Conservation (phyloP, 306 rosid genomes). For the Glycine tomentella region DNA sequence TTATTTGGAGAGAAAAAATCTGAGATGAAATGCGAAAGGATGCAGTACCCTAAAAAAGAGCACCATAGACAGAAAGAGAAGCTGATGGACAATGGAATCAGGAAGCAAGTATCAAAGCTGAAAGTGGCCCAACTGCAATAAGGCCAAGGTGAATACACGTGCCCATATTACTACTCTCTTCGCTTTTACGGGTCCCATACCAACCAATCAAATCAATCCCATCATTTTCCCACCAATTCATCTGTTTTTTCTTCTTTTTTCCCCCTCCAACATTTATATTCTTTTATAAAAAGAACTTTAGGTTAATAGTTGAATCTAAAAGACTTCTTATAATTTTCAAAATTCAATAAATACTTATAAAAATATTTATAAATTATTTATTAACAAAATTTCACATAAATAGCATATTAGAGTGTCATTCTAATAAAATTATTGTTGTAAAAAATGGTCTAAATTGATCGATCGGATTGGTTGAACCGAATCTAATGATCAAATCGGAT, state of each 20-base stretch:
- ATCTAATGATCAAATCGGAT: too few relatives aligned
- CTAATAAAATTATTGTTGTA: too few relatives aligned
- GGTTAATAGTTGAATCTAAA: too few relatives aligned
- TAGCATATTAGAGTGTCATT: too few relatives aligned
- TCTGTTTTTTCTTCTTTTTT: not conserved
- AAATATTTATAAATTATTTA: too few relatives aligned
- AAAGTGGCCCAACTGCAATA: conserved; percentile 39
- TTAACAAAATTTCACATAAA: too few relatives aligned
- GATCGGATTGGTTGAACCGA: too few relatives aligned
- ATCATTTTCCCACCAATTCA: conserved; percentile 41
- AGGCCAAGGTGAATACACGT: conserved; percentile 52
- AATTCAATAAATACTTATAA: too few relatives aligned
- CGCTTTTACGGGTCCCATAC: conserved; percentile 18
- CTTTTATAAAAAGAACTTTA: too few relatives aligned
- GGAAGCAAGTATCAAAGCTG: conserved; percentile 29
- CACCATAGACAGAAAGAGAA: conserved; percentile 32
- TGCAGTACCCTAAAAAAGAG: not conserved
- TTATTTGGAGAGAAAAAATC: not conserved
- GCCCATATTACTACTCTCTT: conserved; percentile 14
- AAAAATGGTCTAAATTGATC: too few relatives aligned
- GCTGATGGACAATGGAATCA: conserved; percentile 31
- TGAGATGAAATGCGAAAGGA: not conserved
- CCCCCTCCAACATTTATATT: too few relatives aligned
- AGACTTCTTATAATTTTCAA: too few relatives aligned
- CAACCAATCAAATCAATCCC: conserved; percentile 39